Percentiles rank a stretch among this genome's conserved stretches.
Conservation (phyloP, 257 asterid genomes). For the Verbena officinalis region DNA sequence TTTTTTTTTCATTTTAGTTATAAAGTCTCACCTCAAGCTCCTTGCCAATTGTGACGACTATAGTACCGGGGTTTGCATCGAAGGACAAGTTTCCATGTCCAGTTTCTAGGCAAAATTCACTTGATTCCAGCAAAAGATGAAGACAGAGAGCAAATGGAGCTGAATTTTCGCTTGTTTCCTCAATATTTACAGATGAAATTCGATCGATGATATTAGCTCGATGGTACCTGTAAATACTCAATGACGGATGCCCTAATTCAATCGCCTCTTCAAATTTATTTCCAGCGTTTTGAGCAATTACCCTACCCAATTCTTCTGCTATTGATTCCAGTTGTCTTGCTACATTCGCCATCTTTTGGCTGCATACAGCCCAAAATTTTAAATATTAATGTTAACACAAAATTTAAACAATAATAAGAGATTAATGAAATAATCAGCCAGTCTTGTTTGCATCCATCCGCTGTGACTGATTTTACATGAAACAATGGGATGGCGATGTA, state of each 20-base stretch:
- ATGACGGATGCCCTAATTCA: constrained; percentile 32
- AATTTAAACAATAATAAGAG: no score
- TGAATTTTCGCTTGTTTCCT: constrained; percentile 34
- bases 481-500: neutral
- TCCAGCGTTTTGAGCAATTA: constrained; percentile 24
- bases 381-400: no score
- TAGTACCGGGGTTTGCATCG: constrained; percentile 32
- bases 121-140: constrained; percentile 46
- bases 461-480: no score
- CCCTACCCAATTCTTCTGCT: constrained; percentile 42
- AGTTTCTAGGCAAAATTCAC: constrained; percentile 35
- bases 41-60: constrained; percentile 46
- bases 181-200: constrained; percentile 23
- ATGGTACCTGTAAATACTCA: constrained; percentile 50
- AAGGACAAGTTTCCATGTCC: constrained; percentile 30
- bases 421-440: no score
- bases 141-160: constrained; percentile 45
- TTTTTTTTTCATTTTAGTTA: no score
- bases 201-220: constrained; percentile 39
- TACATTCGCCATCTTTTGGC: constrained; percentile 46
- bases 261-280: constrained; percentile 22
- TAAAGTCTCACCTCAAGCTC: constrained; percentile 47
- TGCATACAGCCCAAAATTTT: constrained; percentile 13
- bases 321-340: constrained; percentile 39
- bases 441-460: no score